phyloP scores from a whole-genome alignment of 208 protist genomes.

The Leishmania gerbilli region DNA sequence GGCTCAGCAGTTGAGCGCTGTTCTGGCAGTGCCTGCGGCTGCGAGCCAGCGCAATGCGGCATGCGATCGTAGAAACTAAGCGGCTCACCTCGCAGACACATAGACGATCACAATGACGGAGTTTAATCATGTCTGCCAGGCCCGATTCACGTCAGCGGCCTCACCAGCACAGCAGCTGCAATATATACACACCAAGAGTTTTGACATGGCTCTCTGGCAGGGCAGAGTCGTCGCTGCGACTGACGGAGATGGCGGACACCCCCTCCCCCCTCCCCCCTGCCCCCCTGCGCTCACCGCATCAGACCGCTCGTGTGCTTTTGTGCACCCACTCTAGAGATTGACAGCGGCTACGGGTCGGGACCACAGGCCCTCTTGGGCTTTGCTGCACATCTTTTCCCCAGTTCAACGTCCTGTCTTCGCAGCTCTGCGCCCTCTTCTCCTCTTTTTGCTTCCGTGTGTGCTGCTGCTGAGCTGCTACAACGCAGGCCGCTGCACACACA shows the following conservation, averaged over 20 bases:
- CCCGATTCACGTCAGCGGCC: neutral
- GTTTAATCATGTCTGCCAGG: neutral
- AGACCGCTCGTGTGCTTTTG: neutral
- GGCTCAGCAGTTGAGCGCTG: constrained; percentile 1
- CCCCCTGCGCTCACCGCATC: neutral
- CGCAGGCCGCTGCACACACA: neutral
- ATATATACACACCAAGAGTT: neutral
- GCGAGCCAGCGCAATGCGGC: neutral
- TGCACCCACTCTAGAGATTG: neutral
- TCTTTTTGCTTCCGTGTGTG: neutral
- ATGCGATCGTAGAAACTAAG: neutral
- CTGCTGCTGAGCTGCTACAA: neutral
- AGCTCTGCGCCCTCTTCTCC: neutral
- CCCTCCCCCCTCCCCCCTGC: too few relatives aligned
- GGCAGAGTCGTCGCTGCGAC: neutral
- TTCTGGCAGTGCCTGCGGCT: neutral
- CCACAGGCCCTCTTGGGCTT: neutral
- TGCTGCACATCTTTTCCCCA: neutral
- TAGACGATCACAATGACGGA: neutral
- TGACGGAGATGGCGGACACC: neutral
- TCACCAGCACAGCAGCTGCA: neutral
- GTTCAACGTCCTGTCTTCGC: neutral
- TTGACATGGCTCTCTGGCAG: neutral
- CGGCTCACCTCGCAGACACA: too few relatives aligned
- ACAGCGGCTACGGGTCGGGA: neutral